A percentile compares a stretch with the other conserved stretches of the same genome.
Conservation (phyloP, 208 protist genomes). For the Trypanosoma scelopori region DNA sequence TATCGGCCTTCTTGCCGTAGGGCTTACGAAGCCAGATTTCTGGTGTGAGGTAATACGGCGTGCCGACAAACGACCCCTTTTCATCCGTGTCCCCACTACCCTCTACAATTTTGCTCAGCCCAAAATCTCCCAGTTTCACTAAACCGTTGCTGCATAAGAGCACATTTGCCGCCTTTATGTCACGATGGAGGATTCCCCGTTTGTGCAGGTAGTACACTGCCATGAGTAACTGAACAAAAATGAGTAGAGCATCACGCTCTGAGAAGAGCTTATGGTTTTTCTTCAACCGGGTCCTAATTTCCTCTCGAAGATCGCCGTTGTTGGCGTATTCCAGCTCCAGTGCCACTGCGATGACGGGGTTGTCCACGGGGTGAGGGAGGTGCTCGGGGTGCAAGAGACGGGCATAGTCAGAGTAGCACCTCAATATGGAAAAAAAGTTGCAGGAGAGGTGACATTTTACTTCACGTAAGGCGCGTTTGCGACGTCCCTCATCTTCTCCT, state of each 20-base stretch:
- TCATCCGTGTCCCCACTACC: slow-evolving; percentile 52
- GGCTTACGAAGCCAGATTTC: slow-evolving; percentile 90
- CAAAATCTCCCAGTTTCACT: slow-evolving; percentile 88
- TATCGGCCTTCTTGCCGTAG: slow-evolving; percentile 94
- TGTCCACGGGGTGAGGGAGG: slow-evolving; percentile 26
- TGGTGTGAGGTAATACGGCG: slow-evolving; percentile 92
- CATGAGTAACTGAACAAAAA: slow-evolving; percentile 75
- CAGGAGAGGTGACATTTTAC: slow-evolving; percentile 39
- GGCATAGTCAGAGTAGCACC: slow-evolving; percentile 37
- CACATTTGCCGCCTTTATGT: slow-evolving; percentile 88
- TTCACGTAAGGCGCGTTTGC: slow-evolving; percentile 31
- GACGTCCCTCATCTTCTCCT: slow-evolving; percentile 22
- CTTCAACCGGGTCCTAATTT: slow-evolving; percentile 43
- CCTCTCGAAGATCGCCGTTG: slow-evolving; percentile 56
- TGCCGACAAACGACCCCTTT: slow-evolving; percentile 80
- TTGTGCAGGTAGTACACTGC: slow-evolving; percentile 85
- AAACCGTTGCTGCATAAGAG: slow-evolving; percentile 75
- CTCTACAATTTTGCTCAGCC: slow-evolving; percentile 68
- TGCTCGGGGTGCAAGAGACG: slow-evolving; percentile 4
- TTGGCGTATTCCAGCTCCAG: slow-evolving; percentile 80
- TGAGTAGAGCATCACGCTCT: slow-evolving; percentile 50
- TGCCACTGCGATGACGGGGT: slow-evolving; percentile 34
- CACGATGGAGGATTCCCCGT: slow-evolving; percentile 82
- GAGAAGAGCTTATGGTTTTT: slow-evolving; percentile 29
- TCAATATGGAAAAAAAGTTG: slow-evolving; percentile 50